Evolutionary conservation across 2,329 filamentous ascomycete species (phyloP).

Genomic region (Tolypocladium ophioglossoides): DNA sequence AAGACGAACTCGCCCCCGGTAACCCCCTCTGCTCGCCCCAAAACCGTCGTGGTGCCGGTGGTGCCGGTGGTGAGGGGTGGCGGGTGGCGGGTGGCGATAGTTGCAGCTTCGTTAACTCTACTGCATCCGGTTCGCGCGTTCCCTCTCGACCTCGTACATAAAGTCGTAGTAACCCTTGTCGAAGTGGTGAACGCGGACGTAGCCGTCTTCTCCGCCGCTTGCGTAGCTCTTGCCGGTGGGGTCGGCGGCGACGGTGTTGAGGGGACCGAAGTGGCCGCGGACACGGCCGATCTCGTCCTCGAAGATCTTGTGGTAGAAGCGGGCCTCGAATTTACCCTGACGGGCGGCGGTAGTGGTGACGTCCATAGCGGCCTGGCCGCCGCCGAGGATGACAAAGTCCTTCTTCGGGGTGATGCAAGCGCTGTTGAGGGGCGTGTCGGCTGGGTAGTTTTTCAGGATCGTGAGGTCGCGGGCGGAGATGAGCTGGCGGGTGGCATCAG

Average conservation of each 20-base stretch:
- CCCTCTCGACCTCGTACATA: constrained; percentile 95
- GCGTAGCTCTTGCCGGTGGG: constrained; percentile 88
- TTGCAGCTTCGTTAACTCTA: constrained; percentile 8
- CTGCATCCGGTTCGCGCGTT: constrained; percentile 44
- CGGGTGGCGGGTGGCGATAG: background rate
- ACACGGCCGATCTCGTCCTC: constrained; percentile 98
- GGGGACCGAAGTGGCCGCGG: constrained; percentile 88
- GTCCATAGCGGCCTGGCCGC: constrained; percentile 97
- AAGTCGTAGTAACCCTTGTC: constrained; percentile 99
- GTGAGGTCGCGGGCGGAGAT: constrained; percentile 77
- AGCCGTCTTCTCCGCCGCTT: constrained; percentile 94
- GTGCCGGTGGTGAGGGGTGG: background rate
- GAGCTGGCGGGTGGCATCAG: constrained; percentile 39
- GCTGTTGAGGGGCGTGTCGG: constrained; percentile 94
- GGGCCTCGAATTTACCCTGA: constrained; percentile 98
- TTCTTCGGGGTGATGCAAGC: constrained; percentile 91
- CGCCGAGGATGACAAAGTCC: constrained; percentile 94
- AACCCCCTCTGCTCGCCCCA: background rate
- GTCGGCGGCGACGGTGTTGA: constrained; percentile 93
- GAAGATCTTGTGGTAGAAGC: constrained; percentile 99
- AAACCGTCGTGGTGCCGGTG: background rate
- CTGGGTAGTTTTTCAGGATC: constrained; percentile 82
- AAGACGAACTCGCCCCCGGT: constrained; percentile 10
- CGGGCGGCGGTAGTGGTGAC: constrained; percentile 89
- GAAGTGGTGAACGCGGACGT: constrained; percentile 96